phyloP scores from a whole-genome alignment of 2,329 filamentous ascomycete genomes.

The Ampelomyces quisqualis region DNA sequence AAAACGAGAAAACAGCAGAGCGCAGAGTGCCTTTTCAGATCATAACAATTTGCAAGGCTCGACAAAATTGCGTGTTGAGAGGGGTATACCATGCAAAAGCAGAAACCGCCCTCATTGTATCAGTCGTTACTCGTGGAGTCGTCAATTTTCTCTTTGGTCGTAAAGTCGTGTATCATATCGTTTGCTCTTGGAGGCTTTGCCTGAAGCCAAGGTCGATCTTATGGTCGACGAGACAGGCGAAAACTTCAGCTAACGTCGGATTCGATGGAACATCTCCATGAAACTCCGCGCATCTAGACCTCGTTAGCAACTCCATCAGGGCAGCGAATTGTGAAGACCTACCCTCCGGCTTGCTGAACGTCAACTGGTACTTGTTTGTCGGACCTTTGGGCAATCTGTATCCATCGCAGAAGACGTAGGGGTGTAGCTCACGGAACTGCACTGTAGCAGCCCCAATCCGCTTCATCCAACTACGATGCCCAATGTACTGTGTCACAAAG shows the following conservation, averaged over 20 bases:
- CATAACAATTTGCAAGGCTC: no score
- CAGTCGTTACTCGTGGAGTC: slow-evolving; percentile 32
- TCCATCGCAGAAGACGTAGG: slow-evolving; percentile 55
- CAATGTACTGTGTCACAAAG: slow-evolving; percentile 47
- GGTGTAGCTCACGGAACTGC: slow-evolving; percentile 53
- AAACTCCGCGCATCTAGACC: slow-evolving; percentile 31
- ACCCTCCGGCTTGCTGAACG: slow-evolving; percentile 38
- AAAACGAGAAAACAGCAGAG: not conserved
- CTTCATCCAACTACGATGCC: slow-evolving; percentile 52
- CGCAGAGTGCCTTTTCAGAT: not conserved
- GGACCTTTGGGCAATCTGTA: slow-evolving; percentile 45
- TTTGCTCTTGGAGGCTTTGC: not conserved
- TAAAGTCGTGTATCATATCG: slow-evolving; percentile 7
- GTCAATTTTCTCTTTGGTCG: slow-evolving; percentile 18
- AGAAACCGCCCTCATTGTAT: slow-evolving; percentile 27
- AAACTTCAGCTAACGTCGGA: slow-evolving; percentile 12
- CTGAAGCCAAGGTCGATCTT: not conserved
- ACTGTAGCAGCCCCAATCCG: slow-evolving; percentile 47
- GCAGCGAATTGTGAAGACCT: slow-evolving; percentile 4
- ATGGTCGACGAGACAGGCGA: no score
- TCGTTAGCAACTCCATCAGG: not conserved
- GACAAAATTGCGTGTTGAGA: slow-evolving; percentile 17
- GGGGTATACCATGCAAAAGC: slow-evolving; percentile 40
- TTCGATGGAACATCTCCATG: slow-evolving; percentile 37
- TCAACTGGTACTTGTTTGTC: slow-evolving; percentile 37